A percentile compares a stretch with the other conserved stretches of the same genome.
Evolutionary conservation across 768 basidiomycete species (phyloP).

Genomic region (Baorangia bicolor): DNA sequence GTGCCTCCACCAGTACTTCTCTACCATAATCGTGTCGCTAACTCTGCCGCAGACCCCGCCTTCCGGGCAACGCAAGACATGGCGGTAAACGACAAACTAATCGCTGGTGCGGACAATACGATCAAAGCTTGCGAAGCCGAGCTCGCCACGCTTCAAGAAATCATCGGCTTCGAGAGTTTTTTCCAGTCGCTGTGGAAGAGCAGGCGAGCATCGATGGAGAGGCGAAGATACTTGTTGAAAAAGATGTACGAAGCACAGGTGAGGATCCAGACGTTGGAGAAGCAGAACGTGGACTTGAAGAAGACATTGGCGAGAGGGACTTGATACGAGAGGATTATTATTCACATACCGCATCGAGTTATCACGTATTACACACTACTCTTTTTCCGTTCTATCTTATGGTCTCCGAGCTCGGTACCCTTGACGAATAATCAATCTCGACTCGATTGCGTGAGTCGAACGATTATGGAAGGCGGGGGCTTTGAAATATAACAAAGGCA

Average conservation of each 20-base stretch:
- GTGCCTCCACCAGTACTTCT: slow-evolving; percentile 6
- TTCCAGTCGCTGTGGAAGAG: slow-evolving; percentile 44
- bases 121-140: slow-evolving; percentile 78
- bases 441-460: too few relatives aligned
- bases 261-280: slow-evolving; percentile 70
- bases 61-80: slow-evolving; percentile 85
- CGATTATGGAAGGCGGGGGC: slow-evolving; percentile 12
- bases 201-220: slow-evolving; percentile 49
- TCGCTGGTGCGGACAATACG: slow-evolving; percentile 56
- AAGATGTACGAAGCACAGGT: slow-evolving; percentile 72
- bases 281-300: slow-evolving; percentile 67
- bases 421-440: not conserved
- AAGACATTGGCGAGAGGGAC: slow-evolving; percentile 46
- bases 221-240: slow-evolving; percentile 65
- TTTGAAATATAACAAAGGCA: slow-evolving; percentile 24
- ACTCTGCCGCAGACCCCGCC: slow-evolving; percentile 53
- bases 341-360: not conserved
- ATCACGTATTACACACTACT: not conserved
- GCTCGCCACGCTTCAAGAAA: slow-evolving; percentile 62
- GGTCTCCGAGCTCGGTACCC: too few relatives aligned
- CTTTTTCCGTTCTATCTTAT: not conserved
- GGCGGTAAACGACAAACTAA: slow-evolving; percentile 68
- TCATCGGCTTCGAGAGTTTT: slow-evolving; percentile 49
- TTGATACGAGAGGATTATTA: slow-evolving; percentile 12
- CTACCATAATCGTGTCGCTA: too few relatives aligned